Percentiles rank a stretch among this genome's conserved stretches.
These are phyloP conservation scores for Nicotiana attenuata DNA, from an alignment of 257 asterid species.

Conservation along the genomic window DNA sequence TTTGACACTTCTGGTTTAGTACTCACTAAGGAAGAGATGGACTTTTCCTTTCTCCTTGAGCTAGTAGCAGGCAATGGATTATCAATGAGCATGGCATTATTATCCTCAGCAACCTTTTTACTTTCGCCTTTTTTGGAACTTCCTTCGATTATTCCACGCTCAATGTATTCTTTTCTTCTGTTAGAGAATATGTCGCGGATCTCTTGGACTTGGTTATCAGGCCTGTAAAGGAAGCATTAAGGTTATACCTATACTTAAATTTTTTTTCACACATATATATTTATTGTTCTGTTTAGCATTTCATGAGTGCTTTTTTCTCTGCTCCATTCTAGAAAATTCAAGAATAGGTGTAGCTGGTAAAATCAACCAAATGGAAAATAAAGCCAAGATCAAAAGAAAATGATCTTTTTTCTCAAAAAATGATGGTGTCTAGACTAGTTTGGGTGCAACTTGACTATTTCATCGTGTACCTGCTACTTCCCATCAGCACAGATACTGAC, in stretches of 20 bases:
- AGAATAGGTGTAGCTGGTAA: neutral
- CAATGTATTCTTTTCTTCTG: constrained; percentile 1
- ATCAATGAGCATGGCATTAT: neutral
- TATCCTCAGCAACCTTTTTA: neutral
- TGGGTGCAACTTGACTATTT: neutral
- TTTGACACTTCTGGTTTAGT: neutral
- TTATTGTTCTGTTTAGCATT: neutral
- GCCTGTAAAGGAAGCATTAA: neutral
- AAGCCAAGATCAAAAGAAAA: neutral
- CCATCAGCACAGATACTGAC: neutral
- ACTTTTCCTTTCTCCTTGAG: constrained; percentile 14
- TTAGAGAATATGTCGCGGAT: neutral
- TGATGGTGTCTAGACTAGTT: neutral
- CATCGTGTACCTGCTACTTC: neutral
- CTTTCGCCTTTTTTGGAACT: neutral
- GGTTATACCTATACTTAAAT: neutral
- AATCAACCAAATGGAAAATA: neutral
- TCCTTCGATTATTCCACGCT: neutral
- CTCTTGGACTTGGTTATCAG: constrained; percentile 15
- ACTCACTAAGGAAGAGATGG: constrained; percentile 11
- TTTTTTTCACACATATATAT: neutral
- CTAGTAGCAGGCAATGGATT: neutral
- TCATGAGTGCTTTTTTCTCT: neutral
- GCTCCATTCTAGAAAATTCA: neutral
- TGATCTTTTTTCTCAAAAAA: neutral